A percentile compares a stretch with the other conserved stretches of the same genome.
These are phyloP conservation scores for Berkeleyomyces rouxiae DNA, from an alignment of 2,329 filamentous ascomycete species.

Conservation along the genomic window DNA sequence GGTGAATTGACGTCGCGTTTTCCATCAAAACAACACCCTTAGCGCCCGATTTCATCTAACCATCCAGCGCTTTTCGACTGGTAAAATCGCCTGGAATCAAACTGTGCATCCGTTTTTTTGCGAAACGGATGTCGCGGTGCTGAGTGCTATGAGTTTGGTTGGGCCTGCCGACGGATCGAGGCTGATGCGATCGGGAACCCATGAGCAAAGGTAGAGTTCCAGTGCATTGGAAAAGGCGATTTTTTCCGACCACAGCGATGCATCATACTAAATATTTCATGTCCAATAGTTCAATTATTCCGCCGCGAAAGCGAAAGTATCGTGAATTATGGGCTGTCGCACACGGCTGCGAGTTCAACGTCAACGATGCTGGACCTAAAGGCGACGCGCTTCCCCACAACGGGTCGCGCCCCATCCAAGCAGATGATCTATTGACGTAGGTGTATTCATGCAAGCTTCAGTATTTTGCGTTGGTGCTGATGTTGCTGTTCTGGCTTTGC, in stretches of 20 bases:
- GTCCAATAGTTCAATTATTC: conserved; percentile 47
- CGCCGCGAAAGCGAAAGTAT: conserved; percentile 79
- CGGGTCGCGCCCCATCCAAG: conserved; percentile 12
- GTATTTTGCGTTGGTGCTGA: background rate
- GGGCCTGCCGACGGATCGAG: conserved; percentile 46
- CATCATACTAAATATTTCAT: conserved; percentile 29
- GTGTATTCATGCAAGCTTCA: background rate
- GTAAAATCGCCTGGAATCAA: conserved; percentile 8
- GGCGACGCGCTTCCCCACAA: conserved; percentile 13
- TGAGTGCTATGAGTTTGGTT: conserved; percentile 57
- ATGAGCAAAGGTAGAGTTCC: conserved; percentile 40
- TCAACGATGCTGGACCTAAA: conserved; percentile 11
- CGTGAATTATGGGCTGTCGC: conserved; percentile 71
- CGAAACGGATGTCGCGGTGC: conserved; percentile 54
- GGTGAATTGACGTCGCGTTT: conserved; percentile 9
- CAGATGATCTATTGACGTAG: conserved; percentile 13
- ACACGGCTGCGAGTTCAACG: conserved; percentile 13
- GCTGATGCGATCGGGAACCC: conserved; percentile 49
- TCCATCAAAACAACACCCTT: conserved; percentile 10
- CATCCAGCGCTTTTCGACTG: conserved; percentile 9
- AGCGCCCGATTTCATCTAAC: conserved; percentile 9
- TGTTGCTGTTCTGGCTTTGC: background rate
- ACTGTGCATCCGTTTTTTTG: conserved; percentile 38
- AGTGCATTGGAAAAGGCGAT: conserved; percentile 28
- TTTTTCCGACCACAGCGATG: conserved; percentile 34